Base-by-base conservation (phyloP, 1,284 basidiomycete species). In the Malassezia restricta region DNA sequence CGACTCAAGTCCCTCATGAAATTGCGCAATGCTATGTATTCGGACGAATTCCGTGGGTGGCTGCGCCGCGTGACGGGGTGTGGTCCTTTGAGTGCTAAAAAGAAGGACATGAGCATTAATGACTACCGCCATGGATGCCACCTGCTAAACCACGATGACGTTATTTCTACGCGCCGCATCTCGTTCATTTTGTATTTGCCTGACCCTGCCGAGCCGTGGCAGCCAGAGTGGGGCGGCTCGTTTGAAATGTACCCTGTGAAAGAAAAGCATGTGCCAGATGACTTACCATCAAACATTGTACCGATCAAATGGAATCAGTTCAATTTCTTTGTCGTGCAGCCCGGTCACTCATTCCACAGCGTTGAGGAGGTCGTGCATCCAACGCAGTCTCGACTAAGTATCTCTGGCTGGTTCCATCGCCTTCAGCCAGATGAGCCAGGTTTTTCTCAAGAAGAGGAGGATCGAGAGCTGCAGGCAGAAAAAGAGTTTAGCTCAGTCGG, bases 161-260 rank as follows among this genome's bases (percentile, higher is more conserved):
- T 94, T 37, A 98, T 98, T 73, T 90, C 90, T 49, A 83, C 89
- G 3, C 85, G 92, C 33, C 82, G 90, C 47, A 86, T 96, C 49
- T 94, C 89, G 1, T 98, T 92, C 76, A 95, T 98, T 74, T 83
- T 96, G 47, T 98, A 98, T 76, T 85, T 96, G 77, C 90, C 92
- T 24, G 82, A 92, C 58, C 89, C 83, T 29, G 75, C 83, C 27
- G 75, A 78, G 60, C 75, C 76, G 27, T 84, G 83, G 83, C 80
- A 85, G 72, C 79, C 74, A 5, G 73, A 86, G 59, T 95, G 86
- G 83, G 92, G 92, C 38, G 92, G 92, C 24, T 86, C 90, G 3
- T 79, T 98, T 45, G 92, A 96, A 75, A 80, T 98, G n/a, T 98
- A 95, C 75, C 88, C 87, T 14, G 66, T 71, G 51, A 63, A 63